Conservation (phyloP, 192 early-diverging fungal species). For the Backusella westeae region DNA sequence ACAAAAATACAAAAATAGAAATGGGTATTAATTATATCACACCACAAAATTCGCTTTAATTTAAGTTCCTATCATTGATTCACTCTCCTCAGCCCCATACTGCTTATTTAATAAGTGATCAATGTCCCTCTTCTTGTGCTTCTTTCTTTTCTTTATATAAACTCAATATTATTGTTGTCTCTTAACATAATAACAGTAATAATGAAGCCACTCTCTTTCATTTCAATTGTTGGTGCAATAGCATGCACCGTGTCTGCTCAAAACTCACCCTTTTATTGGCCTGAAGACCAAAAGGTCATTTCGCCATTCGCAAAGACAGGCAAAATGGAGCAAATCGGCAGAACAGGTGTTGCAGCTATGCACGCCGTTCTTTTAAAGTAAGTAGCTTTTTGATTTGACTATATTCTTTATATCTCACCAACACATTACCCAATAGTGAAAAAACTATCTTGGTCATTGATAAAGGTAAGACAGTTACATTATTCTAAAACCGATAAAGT, state of each 20-base stretch:
- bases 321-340: conserved; percentile 33
- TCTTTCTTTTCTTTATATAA: not conserved
- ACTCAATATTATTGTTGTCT: not conserved
- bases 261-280: conserved; percentile 25
- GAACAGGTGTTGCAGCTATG: conserved; percentile 50
- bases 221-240: conserved; percentile 12
- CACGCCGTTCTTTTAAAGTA: conserved; percentile 47
- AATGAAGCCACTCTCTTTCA: conserved; percentile 3
- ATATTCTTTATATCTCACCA: not conserved
- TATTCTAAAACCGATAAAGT: not conserved
- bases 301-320: conserved; percentile 20
- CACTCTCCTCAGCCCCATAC: not conserved
- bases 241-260: not conserved
- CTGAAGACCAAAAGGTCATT: conserved; percentile 6
- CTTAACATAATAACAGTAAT: not conserved
- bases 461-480: conserved; percentile 35
- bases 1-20: not conserved
- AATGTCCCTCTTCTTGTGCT: not conserved
- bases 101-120: not conserved
- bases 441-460: conserved; percentile 50
- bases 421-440: conserved; percentile 18
- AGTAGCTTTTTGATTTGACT: not conserved
- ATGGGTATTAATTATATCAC: not conserved
- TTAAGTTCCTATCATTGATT: not conserved
- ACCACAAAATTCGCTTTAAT: not conserved